Evolutionary conservation across 371 early-diverging fungal species (phyloP), one percentile per base, ranked within the genome.

Genomic region (Circinella umbellata): DNA sequence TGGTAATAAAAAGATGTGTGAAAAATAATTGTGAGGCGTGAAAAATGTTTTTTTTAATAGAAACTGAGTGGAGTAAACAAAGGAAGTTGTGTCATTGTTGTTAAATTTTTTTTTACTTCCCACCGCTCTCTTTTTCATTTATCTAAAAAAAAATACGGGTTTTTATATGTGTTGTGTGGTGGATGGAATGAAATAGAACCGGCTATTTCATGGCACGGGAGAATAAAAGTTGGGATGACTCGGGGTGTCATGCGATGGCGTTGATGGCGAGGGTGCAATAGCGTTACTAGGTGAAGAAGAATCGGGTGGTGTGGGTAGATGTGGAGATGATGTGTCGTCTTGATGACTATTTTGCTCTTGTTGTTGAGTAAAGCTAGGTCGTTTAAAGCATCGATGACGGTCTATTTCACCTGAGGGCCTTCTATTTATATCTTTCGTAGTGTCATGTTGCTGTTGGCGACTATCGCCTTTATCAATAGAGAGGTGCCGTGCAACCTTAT

Each of bases 261-360:
- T 53, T 49, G 71, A 67, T 34, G 71, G 62, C 37, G 70, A 66
- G 4, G 70, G 55, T 35, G 69, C 59, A 17, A 57, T 63, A 15
- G 57, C 36, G 42, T 63, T 42, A 34, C 20, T 47, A 17, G 73
- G 73, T 46, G 73, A 68, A n/a, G 72, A 69, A 10, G 72, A 70
- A 35, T 64, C 69, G 14, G 75, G 75, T 36, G 75, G 75, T 37
- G 75, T 75, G 35, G 75, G 75, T 35, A 75, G 55, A 48, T 67
- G 67, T 15, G 60, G 69, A n/a, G 57, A 57, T 57, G 57, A 57
- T 48, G 55, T 57, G 15, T 17, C 37, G 51, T 68, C 61, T 20
- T 51, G 51, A 6, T n/a, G 8, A 5, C 15, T 8, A 51, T 65
- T 8, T 51, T 51, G 51, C 15, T 8, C 4, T 15, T 51, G 51